A percentile compares a stretch with the other conserved stretches of the same genome.
Conservation (phyloP, 208 protist species). For the Crithidia acanthocephali region DNA sequence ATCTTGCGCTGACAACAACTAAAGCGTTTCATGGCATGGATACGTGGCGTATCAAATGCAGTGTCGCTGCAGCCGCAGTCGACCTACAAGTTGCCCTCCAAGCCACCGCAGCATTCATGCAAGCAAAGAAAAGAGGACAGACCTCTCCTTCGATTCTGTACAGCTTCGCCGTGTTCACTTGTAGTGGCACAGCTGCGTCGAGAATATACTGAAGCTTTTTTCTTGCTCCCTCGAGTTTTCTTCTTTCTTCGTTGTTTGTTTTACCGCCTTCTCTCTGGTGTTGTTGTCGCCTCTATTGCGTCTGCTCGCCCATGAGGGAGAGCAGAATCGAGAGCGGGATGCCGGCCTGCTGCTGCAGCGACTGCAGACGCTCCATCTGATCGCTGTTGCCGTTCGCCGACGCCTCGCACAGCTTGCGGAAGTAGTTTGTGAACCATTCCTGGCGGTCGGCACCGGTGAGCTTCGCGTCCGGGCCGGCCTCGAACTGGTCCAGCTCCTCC, state of each 20-base stretch:
- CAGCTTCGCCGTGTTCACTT: too few relatives aligned
- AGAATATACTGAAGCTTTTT: not conserved
- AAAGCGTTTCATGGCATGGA: too few relatives aligned
- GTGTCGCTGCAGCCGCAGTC: too few relatives aligned
- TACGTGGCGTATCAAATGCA: too few relatives aligned
- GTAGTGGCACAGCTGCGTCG: too few relatives aligned
- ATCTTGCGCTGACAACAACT: too few relatives aligned
- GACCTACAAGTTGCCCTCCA: too few relatives aligned
- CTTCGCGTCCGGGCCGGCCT: slow-evolving; percentile 44
- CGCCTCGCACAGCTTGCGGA: slow-evolving; percentile 55
- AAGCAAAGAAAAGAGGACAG: too few relatives aligned
- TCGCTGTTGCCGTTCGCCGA: slow-evolving; percentile 39
- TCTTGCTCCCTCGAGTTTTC: not conserved
- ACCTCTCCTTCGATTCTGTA: too few relatives aligned
- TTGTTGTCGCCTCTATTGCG: slow-evolving; percentile 28
- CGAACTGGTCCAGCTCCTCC: slow-evolving; percentile 72
- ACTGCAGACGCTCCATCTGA: slow-evolving; percentile 85
- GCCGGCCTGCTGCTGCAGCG: slow-evolving; percentile 83
- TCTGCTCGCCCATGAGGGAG: slow-evolving; percentile 70
- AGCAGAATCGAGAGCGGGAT: slow-evolving; percentile 85
- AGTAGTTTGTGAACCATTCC: slow-evolving; percentile 70
- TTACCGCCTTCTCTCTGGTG: slow-evolving; percentile 1
- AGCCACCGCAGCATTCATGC: too few relatives aligned
- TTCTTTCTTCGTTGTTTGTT: not conserved
- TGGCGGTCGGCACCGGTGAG: slow-evolving; percentile 64